phyloP scores from a whole-genome alignment of 2,329 filamentous ascomycete species.

The Botrytis fragariae region DNA sequence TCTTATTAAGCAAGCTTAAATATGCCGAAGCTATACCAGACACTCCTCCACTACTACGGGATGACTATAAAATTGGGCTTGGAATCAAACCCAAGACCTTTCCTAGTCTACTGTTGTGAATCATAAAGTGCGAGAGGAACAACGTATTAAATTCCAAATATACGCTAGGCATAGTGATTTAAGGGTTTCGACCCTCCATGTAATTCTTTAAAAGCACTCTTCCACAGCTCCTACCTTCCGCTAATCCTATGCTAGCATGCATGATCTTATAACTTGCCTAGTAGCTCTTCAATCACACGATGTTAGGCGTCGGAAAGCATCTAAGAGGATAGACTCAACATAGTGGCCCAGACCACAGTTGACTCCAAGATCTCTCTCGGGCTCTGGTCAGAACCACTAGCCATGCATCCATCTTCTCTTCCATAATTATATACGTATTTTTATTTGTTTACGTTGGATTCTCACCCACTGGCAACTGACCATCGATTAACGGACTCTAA shows the following conservation, averaged over 20 bases:
- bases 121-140: conserved; percentile 39
- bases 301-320: background rate
- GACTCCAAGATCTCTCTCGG: background rate
- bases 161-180: no score
- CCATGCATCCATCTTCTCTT: background rate
- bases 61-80: conserved; percentile 25
- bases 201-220: no score
- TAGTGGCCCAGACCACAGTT: background rate
- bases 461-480: no score
- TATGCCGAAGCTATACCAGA: background rate
- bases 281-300: background rate
- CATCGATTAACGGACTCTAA: no score
- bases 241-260: background rate
- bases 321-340: background rate
- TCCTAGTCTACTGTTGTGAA: conserved; percentile 33
- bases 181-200: no score
- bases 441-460: background rate
- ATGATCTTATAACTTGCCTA: background rate
- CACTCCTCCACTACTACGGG: background rate
- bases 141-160: no score
- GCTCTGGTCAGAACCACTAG: background rate
- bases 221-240: no score
- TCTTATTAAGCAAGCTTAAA: background rate
- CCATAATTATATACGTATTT: background rate
- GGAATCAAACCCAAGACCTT: conserved; percentile 45